A percentile compares a stretch with the other conserved stretches of the same genome.
These are phyloP conservation scores for Aspergillus fructus DNA, from an alignment of 2,329 filamentous ascomycete species.

Conservation along the genomic window DNA sequence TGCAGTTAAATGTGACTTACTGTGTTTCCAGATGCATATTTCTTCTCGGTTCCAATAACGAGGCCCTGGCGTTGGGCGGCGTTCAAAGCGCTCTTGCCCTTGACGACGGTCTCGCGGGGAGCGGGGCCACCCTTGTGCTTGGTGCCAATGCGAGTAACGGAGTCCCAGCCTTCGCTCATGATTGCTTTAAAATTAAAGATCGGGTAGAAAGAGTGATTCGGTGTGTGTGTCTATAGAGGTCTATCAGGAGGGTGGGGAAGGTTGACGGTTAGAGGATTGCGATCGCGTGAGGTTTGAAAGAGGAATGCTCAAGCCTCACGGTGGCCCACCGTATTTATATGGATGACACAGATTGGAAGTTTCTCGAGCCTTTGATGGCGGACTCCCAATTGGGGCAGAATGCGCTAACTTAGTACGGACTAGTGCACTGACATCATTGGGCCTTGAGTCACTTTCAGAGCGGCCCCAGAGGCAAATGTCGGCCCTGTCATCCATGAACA, in stretches of 20 bases:
- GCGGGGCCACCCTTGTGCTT: conserved; percentile 67
- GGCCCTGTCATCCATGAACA: background rate
- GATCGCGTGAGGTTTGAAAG: conserved; percentile 31
- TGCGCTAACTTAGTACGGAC: conserved; percentile 23
- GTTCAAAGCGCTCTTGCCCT: conserved; percentile 80
- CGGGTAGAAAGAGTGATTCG: background rate
- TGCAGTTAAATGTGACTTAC: conserved; percentile 55
- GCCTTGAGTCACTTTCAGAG: conserved; percentile 2
- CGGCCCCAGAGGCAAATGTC: background rate
- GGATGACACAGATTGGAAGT: conserved; percentile 40
- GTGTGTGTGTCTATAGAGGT: background rate
- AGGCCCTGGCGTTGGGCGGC: conserved; percentile 80
- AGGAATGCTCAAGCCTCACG: conserved; percentile 21
- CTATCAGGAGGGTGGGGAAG: background rate
- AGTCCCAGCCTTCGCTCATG: conserved; percentile 77
- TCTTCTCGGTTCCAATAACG: conserved; percentile 88
- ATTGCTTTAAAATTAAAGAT: conserved; percentile 20
- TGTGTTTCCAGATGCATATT: conserved; percentile 72
- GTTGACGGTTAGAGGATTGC: conserved; percentile 18
- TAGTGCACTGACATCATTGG: conserved; percentile 23
- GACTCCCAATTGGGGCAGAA: conserved; percentile 23
- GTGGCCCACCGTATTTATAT: conserved; percentile 33
- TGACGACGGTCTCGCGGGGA: conserved; percentile 82
- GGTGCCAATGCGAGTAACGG: conserved; percentile 89
- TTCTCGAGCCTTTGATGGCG: conserved; percentile 35